Conservation (phyloP, 2,329 filamentous ascomycete genomes). For the Xylaria sp. region DNA sequence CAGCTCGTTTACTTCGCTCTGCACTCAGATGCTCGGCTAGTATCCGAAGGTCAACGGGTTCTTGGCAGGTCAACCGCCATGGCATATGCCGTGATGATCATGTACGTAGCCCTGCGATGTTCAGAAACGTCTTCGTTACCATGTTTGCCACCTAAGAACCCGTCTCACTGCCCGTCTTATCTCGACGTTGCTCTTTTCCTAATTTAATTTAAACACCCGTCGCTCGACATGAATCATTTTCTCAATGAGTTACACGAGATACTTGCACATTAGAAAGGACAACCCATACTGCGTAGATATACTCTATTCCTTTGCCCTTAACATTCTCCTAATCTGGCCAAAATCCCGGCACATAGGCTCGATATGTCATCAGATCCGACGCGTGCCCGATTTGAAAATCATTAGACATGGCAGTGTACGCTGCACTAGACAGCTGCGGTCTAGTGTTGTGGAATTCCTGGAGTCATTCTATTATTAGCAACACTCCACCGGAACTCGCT, state of each 20-base stretch:
- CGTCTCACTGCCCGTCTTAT: too few relatives aligned
- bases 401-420: not conserved
- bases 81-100: conserved; percentile 24
- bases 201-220: not conserved
- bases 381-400: conserved; percentile 20
- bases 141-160: conserved; percentile 17
- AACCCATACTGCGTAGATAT: not conserved
- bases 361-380: conserved; percentile 30
- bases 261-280: not conserved
- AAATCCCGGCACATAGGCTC: conserved; percentile 4
- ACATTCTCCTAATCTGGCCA: conserved; percentile 2
- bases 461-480: conserved; percentile 35
- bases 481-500: conserved; percentile 15
- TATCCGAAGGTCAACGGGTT: not conserved
- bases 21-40: conserved; percentile 5
- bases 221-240: not conserved
- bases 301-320: not conserved
- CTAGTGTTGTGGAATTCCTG: conserved; percentile 19
- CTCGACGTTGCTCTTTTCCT: not conserved
- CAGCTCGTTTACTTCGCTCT: not conserved
- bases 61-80: conserved; percentile 23
- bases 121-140: not conserved
- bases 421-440: conserved; percentile 3
- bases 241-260: not conserved
- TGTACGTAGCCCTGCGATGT: conserved; percentile 30